phyloP scores from a whole-genome alignment of 192 early-diverging fungal species.

The Linnemannia zychae region DNA sequence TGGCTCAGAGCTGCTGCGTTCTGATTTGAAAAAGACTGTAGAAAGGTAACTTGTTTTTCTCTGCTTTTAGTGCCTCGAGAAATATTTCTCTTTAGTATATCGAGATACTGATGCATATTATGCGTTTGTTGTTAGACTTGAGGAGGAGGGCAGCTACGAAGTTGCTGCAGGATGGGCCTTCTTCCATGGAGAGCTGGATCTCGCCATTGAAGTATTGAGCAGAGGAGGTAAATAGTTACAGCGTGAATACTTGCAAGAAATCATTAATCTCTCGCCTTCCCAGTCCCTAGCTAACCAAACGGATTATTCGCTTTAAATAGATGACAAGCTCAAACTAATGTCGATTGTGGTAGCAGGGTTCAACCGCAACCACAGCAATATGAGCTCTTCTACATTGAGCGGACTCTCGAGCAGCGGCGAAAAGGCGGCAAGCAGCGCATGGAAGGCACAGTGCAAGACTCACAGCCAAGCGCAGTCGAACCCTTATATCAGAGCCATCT shows the following conservation, averaged over 20 bases:
- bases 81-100: slow-evolving; percentile 54
- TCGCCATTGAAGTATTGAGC: slow-evolving; percentile 80
- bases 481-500: slow-evolving; percentile 90
- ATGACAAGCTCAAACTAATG: slow-evolving; percentile 87
- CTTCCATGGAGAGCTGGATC: slow-evolving; percentile 82
- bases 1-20: slow-evolving; percentile 63
- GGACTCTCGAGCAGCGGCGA: slow-evolving; percentile 36
- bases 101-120: slow-evolving; percentile 53
- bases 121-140: slow-evolving; percentile 70
- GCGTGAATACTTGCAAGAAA: background rate
- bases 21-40: slow-evolving; percentile 62
- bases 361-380: slow-evolving; percentile 35
- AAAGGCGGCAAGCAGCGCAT: slow-evolving; percentile 55
- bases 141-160: slow-evolving; percentile 77
- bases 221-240: slow-evolving; percentile 46
- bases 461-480: slow-evolving; percentile 71
- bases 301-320: slow-evolving; percentile 54
- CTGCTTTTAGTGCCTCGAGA: slow-evolving; percentile 26
- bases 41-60: slow-evolving; percentile 41
- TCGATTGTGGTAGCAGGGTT: slow-evolving; percentile 78
- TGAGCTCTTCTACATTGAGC: slow-evolving; percentile 57
- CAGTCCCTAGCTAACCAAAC: background rate
- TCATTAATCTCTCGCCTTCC: background rate
- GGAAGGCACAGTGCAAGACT: slow-evolving; percentile 73
- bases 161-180: slow-evolving; percentile 91